phyloP scores from a whole-genome alignment of 2,329 filamentous ascomycete genomes.

The Myriosclerotinia scirpicola region DNA sequence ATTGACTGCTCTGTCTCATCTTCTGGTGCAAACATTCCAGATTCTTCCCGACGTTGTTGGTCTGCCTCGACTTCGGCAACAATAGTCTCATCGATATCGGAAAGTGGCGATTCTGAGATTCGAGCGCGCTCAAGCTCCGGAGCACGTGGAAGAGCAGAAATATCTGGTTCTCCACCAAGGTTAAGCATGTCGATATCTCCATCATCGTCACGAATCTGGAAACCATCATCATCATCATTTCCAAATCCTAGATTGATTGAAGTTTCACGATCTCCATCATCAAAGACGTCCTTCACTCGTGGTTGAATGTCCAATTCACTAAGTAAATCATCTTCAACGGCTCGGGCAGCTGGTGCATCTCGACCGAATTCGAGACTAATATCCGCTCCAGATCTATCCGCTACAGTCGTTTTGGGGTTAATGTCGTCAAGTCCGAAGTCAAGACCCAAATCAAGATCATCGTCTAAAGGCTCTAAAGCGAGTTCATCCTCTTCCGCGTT shows the following conservation, averaged over 20 bases:
- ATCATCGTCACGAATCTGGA: constrained; percentile 57
- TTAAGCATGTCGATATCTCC: constrained; percentile 65
- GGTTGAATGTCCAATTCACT: constrained; percentile 59
- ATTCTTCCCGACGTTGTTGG: constrained; percentile 49
- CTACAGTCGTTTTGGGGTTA: constrained; percentile 31
- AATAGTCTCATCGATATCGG: constrained; percentile 65
- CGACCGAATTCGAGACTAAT: constrained; percentile 84
- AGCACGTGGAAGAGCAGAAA: constrained; percentile 49
- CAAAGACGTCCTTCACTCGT: constrained; percentile 55
- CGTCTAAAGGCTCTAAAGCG: constrained; percentile 55
- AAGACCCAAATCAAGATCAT: constrained; percentile 73
- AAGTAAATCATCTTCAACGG: constrained; percentile 69
- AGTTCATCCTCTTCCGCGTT: constrained; percentile 55
- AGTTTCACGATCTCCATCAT: constrained; percentile 52
- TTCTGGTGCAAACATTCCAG: constrained; percentile 57
- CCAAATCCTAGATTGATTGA: constrained; percentile 55
- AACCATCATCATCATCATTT: constrained; percentile 49
- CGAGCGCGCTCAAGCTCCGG: constrained; percentile 54
- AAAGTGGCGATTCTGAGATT: constrained; percentile 69
- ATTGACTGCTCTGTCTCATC: constrained; percentile 56
- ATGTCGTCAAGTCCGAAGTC: constrained; percentile 55
- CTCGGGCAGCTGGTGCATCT: constrained; percentile 70
- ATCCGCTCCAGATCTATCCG: constrained; percentile 43
- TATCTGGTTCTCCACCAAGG: constrained; percentile 58
- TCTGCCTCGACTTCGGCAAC: constrained; percentile 60